Base-by-base conservation (phyloP, 2,329 filamentous ascomycete genomes). In the Colletotrichum shisoi region DNA sequence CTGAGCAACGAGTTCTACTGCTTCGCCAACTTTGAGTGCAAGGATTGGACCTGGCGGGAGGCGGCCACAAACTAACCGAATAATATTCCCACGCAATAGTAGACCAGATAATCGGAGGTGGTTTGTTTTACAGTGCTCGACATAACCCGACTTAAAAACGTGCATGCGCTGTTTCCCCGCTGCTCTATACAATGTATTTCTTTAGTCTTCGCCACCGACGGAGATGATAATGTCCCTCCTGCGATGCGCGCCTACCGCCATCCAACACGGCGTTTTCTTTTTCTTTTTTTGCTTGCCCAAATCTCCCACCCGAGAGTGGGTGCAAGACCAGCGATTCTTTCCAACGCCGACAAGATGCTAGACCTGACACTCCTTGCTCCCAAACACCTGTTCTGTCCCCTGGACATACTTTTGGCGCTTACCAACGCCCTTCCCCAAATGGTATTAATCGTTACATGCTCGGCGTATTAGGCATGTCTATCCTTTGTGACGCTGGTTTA, bases 1-100 rank as follows among this genome's bases (percentile, higher is more conserved):
- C 78, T 95, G 67, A 91, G 90, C 76, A 95, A 95, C 73, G 90
- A 93, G 77, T 95, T 93, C 75, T 85, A 86, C 73, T 93, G 90
- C 76, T 94, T 92, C 73, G 87, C 91, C 27, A 94, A 92, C 74
- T 94, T 92, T 73, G 89, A 92, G 75, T 86, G 88, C 72, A 79
- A 79, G 7, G 76, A 76, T 4, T 87, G 85, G 83, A 78, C 74
- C 49, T 85, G 79, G 78, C 27, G 40, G 24, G 44, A 49, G 27
- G 71, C 76, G 62, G 69, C 62, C 62, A 68, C 62, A 4, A 60
- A 49, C 19, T 63, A 45, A 68, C 40, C 44, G 8, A 48, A 48
- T 4, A 13, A 39, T 27, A 34, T 34, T 24, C 42, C 24, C 13
- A 46, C 31, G 13, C 42, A 34, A 11, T 21, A 12, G 11, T 37